phyloP scores from a whole-genome alignment of 2,329 filamentous ascomycete species.

The Exophiala alcalophila region DNA sequence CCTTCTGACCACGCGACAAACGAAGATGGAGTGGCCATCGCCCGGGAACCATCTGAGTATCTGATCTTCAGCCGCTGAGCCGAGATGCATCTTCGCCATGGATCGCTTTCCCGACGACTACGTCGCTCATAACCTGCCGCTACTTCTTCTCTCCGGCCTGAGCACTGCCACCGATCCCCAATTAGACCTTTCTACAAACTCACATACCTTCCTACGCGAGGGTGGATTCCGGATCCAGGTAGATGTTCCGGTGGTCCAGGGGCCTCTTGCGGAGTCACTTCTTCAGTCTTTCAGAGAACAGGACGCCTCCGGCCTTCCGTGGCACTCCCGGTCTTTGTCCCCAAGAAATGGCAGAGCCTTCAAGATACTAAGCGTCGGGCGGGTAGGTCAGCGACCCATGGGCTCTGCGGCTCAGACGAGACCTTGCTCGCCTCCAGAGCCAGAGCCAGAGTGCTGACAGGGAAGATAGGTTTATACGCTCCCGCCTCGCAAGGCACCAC shows the following conservation, averaged over 20 bases:
- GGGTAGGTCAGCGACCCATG: constrained; percentile 61
- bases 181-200: constrained; percentile 35
- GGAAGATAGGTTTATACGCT: constrained; percentile 50
- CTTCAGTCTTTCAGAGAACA: constrained; percentile 63
- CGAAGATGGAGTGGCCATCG: too few relatives aligned
- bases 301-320: constrained; percentile 64
- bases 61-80: too few relatives aligned
- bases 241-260: constrained; percentile 65
- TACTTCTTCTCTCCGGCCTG: constrained; percentile 79
- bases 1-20: too few relatives aligned
- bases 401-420: too few relatives aligned
- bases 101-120: constrained; percentile 60
- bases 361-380: constrained; percentile 69
- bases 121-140: constrained; percentile 80
- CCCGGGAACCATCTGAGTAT: too few relatives aligned
- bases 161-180: constrained; percentile 41
- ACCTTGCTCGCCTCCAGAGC: too few relatives aligned
- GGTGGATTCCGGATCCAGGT: constrained; percentile 65
- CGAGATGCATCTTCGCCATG: constrained; percentile 35
- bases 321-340: constrained; percentile 58
- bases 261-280: constrained; percentile 63
- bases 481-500: constrained; percentile 61
- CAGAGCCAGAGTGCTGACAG: constrained; percentile 22
- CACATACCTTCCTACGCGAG: constrained; percentile 51
- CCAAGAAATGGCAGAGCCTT: constrained; percentile 56